Conservation (phyloP, 2,329 filamentous ascomycete genomes). For the Hypoxylon sp. region DNA sequence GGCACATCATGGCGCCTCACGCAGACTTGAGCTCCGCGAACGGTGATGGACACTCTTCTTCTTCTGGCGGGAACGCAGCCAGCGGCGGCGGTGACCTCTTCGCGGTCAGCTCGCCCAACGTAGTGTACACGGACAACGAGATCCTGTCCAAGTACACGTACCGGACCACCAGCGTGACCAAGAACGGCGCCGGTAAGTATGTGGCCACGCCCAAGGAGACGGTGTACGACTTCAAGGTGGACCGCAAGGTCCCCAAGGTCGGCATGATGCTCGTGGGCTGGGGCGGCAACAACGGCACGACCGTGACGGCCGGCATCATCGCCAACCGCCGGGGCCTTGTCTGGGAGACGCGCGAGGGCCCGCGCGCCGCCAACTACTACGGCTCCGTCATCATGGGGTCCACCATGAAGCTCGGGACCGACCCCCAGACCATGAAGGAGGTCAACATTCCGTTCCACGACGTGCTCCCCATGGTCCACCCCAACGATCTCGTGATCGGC, state of each 20-base stretch:
- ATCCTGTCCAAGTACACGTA: constrained; percentile 97
- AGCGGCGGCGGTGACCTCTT: constrained; percentile 74
- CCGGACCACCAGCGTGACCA: constrained; percentile 87
- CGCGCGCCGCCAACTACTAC: constrained; percentile 93
- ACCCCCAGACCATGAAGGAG: constrained; percentile 84
- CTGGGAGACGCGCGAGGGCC: constrained; percentile 95
- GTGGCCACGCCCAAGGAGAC: constrained; percentile 89
- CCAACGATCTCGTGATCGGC: constrained; percentile 93
- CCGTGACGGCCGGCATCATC: constrained; percentile 95
- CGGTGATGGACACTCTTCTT: constrained; percentile 66
- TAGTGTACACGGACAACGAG: constrained; percentile 86
- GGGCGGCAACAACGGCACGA: constrained; percentile 98
- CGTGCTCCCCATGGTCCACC: constrained; percentile 95
- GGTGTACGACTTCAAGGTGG: constrained; percentile 96
- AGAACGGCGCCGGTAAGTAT: constrained; percentile 77
- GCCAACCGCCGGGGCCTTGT: constrained; percentile 87
- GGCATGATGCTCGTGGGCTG: constrained; percentile 98
- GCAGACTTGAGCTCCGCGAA: constrained; percentile 69
- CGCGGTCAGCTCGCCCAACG: constrained; percentile 90
- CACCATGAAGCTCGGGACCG: constrained; percentile 94
- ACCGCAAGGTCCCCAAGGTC: constrained; percentile 91
- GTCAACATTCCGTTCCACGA: constrained; percentile 97
- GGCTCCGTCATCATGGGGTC: constrained; percentile 97
- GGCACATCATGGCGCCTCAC: constrained; percentile 87
- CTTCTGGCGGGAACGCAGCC: constrained; percentile 51